Evolutionary conservation across 352 stramenopile genomes (phyloP).

Genomic region (Peronosclerospora sorghi): DNA sequence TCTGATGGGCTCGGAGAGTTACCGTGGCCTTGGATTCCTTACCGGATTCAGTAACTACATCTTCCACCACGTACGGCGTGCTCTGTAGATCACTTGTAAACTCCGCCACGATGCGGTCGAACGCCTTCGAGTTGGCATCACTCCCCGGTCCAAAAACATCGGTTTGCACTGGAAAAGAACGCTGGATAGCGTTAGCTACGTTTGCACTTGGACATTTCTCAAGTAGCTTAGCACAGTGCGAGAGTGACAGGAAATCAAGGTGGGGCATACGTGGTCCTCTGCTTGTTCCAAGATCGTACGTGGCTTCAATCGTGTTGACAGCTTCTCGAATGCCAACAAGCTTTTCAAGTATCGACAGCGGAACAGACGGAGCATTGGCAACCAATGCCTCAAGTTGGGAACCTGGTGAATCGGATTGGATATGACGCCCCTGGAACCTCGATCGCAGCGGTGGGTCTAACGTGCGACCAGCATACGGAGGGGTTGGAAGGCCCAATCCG

Average conservation of each 20-base stretch:
- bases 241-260: slow-evolving; percentile 52
- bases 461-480: slow-evolving; percentile 75
- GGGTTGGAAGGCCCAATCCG: slow-evolving; percentile 78
- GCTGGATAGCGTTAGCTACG: slow-evolving; percentile 24
- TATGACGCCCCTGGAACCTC: slow-evolving; percentile 72
- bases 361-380: slow-evolving; percentile 30
- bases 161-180: slow-evolving; percentile 47
- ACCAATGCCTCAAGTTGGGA: slow-evolving; percentile 53
- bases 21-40: slow-evolving; percentile 13
- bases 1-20: slow-evolving; percentile 8
- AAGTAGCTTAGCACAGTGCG: slow-evolving; percentile 45
- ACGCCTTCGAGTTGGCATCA: slow-evolving; percentile 32
- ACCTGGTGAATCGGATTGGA: slow-evolving; percentile 49
- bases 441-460: slow-evolving; percentile 82
- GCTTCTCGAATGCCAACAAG: slow-evolving; percentile 64
- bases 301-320: slow-evolving; percentile 59
- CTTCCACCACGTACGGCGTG: slow-evolving; percentile 26
- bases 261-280: slow-evolving; percentile 52
- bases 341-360: slow-evolving; percentile 41
- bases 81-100: slow-evolving; percentile 19
- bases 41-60: slow-evolving; percentile 20
- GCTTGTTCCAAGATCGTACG: slow-evolving; percentile 22
- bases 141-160: slow-evolving; percentile 33
- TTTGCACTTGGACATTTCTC: slow-evolving; percentile 36
- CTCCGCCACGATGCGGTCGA: slow-evolving; percentile 47